Evolutionary conservation across 495 filamentous ascomycete genomes (phyloP).

Genomic region (Daldinia loculata): DNA sequence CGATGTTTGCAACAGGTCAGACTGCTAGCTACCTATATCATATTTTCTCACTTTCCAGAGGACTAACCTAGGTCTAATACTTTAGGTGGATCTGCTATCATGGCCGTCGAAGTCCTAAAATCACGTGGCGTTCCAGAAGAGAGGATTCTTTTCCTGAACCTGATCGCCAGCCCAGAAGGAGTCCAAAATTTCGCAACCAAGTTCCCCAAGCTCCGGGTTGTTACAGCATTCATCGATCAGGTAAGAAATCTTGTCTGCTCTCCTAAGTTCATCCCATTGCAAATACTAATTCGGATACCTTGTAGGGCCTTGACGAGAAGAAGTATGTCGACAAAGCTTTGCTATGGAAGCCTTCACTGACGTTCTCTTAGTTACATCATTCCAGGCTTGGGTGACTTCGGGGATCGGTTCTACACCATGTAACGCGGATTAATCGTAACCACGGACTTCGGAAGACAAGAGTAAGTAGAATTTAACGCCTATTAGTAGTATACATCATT

Average conservation of each 20-base stretch:
- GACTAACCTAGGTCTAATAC: slow-evolving; percentile 21
- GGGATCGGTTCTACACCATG: slow-evolving; percentile 95
- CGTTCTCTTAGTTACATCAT: slow-evolving; percentile 81
- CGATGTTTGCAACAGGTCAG: slow-evolving; percentile 97
- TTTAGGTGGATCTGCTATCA: slow-evolving; percentile 89
- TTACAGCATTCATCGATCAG: slow-evolving; percentile 96
- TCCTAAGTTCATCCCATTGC: background rate
- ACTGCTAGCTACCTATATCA: background rate
- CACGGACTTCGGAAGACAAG: slow-evolving; percentile 15
- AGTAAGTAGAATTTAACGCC: slow-evolving; percentile 13
- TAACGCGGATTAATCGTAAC: slow-evolving; percentile 55
- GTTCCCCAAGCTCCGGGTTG: slow-evolving; percentile 90
- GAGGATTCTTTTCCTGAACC: slow-evolving; percentile 91
- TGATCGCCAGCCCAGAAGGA: slow-evolving; percentile 94
- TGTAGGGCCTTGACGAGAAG: slow-evolving; percentile 86
- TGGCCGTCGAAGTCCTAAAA: slow-evolving; percentile 93
- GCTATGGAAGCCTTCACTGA: slow-evolving; percentile 33
- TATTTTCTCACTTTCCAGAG: slow-evolving; percentile 21
- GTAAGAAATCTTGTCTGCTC: slow-evolving; percentile 33
- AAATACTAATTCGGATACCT: slow-evolving; percentile 39
- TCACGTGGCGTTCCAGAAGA: slow-evolving; percentile 92
- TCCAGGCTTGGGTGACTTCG: slow-evolving; percentile 95
- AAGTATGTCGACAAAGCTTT: slow-evolving; percentile 68
- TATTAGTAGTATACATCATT: slow-evolving; percentile 6
- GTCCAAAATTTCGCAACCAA: slow-evolving; percentile 87